A percentile compares a stretch with the other conserved stretches of the same genome.
These are phyloP conservation scores for Secale cereale DNA, from an alignment of 176 grass and related monocot genomes.

Conservation along the genomic window DNA sequence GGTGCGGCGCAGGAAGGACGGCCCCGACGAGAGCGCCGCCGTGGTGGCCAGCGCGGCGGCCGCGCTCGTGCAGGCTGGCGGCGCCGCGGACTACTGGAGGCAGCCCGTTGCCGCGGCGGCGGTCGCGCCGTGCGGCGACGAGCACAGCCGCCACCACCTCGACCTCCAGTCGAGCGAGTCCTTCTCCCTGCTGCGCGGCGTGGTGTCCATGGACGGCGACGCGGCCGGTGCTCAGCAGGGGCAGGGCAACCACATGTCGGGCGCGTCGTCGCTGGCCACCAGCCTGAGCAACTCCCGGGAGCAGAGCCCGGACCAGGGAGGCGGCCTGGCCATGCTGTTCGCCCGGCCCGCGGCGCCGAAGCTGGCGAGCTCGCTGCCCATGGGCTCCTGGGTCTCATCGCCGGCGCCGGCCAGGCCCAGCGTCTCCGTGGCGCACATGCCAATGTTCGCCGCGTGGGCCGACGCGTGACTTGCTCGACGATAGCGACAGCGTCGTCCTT, in stretches of 20 bases:
- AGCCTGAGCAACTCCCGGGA: slow-evolving; percentile 57
- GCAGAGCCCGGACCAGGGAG: slow-evolving; percentile 55
- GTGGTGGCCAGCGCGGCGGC: background rate
- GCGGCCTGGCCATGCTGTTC: slow-evolving; percentile 71
- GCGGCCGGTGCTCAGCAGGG: background rate
- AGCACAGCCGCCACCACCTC: slow-evolving; percentile 17
- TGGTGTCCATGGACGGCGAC: slow-evolving; percentile 23
- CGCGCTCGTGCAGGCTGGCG: slow-evolving; percentile 27
- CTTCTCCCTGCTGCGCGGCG: slow-evolving; percentile 36
- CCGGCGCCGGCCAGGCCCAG: slow-evolving; percentile 36
- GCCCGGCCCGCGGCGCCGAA: slow-evolving; percentile 40
- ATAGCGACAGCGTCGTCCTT: background rate
- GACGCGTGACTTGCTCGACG: slow-evolving; percentile 24
- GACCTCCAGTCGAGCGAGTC: slow-evolving; percentile 34
- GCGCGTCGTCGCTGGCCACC: slow-evolving; percentile 35
- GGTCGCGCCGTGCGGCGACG: background rate
- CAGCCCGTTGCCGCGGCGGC: background rate
- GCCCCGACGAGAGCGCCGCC: background rate
- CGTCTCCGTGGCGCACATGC: slow-evolving; percentile 73
- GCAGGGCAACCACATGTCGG: slow-evolving; percentile 25
- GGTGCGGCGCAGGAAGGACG: slow-evolving; percentile 46
- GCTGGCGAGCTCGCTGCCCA: slow-evolving; percentile 24
- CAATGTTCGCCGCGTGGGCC: slow-evolving; percentile 80
- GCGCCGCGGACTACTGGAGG: background rate
- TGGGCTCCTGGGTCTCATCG: slow-evolving; percentile 46